Evolutionary conservation across 345 rosid species (phyloP).

Genomic region (Geranium brycei): DNA sequence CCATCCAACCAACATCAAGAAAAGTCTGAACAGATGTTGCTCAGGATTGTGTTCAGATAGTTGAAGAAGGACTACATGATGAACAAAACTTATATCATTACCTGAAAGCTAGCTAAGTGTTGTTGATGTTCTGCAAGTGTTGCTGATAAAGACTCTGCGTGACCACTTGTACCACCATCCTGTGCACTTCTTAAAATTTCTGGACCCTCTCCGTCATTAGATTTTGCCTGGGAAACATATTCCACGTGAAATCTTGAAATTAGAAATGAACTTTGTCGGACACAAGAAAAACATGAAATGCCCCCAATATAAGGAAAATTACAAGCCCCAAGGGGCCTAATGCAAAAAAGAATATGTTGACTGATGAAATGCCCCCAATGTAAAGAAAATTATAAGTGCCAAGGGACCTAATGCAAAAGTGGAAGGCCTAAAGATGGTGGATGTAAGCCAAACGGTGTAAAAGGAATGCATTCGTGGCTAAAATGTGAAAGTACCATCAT

Average conservation of each 20-base stretch:
- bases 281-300: no score
- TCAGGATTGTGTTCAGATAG: not conserved
- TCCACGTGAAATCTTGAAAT: not conserved
- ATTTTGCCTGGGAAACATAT: slow-evolving; percentile 56
- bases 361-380: no score
- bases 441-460: no score
- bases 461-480: no score
- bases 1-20: not conserved
- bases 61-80: not conserved
- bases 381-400: no score
- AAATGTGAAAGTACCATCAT: no score
- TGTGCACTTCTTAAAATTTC: slow-evolving; percentile 69
- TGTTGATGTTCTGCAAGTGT: slow-evolving; percentile 94
- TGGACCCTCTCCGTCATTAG: slow-evolving; percentile 98
- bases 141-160: slow-evolving; percentile 80
- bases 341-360: no score
- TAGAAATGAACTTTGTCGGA: not conserved
- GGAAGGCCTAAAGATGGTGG: no score
- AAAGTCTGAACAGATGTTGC: not conserved
- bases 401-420: no score
- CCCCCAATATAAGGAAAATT: no score
- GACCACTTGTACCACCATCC: slow-evolving; percentile 73
- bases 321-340: no score
- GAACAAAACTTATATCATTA: slow-evolving; percentile 11
- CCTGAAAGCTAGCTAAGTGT: slow-evolving; percentile 98